Evolutionary conservation across 2,329 filamentous ascomycete genomes (phyloP).

Genomic region (Phyllosticta citriasiana): DNA sequence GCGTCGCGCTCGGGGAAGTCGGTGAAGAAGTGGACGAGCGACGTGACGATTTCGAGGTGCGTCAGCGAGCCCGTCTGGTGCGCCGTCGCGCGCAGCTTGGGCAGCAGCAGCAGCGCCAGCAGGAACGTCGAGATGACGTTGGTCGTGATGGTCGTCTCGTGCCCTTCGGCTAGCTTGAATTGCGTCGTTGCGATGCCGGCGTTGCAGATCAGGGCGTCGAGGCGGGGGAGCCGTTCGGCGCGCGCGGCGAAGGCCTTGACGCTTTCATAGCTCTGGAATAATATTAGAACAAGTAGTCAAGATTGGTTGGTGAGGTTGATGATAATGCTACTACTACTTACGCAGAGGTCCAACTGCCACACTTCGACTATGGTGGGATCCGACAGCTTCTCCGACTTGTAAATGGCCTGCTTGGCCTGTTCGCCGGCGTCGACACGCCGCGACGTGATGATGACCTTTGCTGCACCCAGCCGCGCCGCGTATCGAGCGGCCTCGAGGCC

Average conservation of each 20-base stretch:
- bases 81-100: conserved; percentile 16
- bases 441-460: conserved; percentile 36
- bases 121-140: conserved; percentile 32
- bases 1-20: conserved; percentile 5
- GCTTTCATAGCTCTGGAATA: conserved; percentile 22
- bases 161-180: conserved; percentile 19
- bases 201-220: conserved; percentile 32
- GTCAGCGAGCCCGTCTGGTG: background rate
- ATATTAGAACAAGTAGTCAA: conserved; percentile 15
- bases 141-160: conserved; percentile 27
- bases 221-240: conserved; percentile 16
- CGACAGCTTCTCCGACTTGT: conserved; percentile 19
- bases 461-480: conserved; percentile 30
- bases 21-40: conserved; percentile 12
- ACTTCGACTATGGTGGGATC: conserved; percentile 30
- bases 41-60: conserved; percentile 12
- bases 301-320: too few relatives aligned
- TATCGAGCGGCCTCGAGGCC: conserved; percentile 38
- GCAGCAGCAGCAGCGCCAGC: conserved; percentile 21
- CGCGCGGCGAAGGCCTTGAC: conserved; percentile 26
- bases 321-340: too few relatives aligned
- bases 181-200: conserved; percentile 24
- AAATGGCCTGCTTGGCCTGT: conserved; percentile 32
- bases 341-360: conserved; percentile 33
- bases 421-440: conserved; percentile 36